Base-by-base conservation (phyloP, 352 stramenopile genomes). In the Phytopythium kandeliae region DNA sequence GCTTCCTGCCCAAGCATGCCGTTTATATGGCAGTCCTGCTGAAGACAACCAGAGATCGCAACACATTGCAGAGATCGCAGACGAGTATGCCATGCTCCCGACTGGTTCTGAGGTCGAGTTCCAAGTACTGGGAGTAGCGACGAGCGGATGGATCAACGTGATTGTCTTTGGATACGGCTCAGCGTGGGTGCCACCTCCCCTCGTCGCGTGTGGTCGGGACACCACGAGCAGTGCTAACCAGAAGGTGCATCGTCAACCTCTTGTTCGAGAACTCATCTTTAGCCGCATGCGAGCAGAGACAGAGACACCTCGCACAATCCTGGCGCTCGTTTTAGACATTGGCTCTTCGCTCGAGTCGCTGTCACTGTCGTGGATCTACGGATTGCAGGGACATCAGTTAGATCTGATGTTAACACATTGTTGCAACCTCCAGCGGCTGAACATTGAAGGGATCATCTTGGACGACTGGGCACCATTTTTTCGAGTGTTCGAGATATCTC, bases 121-220 rank as follows among this genome's bases (percentile, higher is more conserved):
- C 2, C 37, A 55, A 26, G 38, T 31, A 1, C 3, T 55, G n/a
- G 28, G 22, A 15, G 30, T 31, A 9, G 31, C 33, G 9, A 52
- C n/a, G 21, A 34, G n/a, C 4, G 40, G 44, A 8, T 55, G 48
- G 48, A 11, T 55, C 12, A 41, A 26, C 19, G 3, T 55, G n/a
- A 11, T 55, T 6, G 10, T 55, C 12, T 37, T 37, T 25, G 48
- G 48, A n/a, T 55, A 48, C 16, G 48, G 48, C 36, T n/a, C 37
- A 13, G 48, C 17, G 25, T 55, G 48, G 37, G 25, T 21, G 3
- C 48, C 25, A 9, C 8, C 25, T 9, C 2, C 31, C 22, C 21
- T 17, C 4, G 10, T 16, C 16, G 4, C 13, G 10, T 11, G 9
- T n/a, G n/a, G n/a, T n/a, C 48, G n/a, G 10, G 12, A 31, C 2